Evolutionary conservation across 805 yeast genomes (phyloP).

Genomic region (Novakomyces olei): DNA sequence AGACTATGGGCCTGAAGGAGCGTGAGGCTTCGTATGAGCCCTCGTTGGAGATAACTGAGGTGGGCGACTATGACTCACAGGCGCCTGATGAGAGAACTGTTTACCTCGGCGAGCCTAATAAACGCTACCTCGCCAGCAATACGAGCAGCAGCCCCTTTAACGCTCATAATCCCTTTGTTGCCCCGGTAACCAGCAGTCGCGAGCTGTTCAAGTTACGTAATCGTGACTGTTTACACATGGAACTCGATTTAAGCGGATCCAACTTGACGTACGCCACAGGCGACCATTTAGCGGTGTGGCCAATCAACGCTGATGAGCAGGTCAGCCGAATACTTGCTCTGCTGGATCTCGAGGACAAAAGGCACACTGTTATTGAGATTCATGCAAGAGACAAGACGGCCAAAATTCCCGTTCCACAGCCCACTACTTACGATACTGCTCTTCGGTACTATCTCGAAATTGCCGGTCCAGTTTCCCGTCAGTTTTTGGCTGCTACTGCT

Average conservation of each 20-base stretch:
- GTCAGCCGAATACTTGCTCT: constrained; percentile 42
- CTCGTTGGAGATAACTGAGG: constrained; percentile 16
- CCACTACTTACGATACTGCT: constrained; percentile 75
- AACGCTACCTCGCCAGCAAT: constrained; percentile 25
- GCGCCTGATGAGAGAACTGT: constrained; percentile 25
- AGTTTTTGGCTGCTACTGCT: constrained; percentile 46
- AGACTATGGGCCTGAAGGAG: constrained; percentile 47
- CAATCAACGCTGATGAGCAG: constrained; percentile 63
- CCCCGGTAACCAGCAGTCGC: constrained; percentile 34
- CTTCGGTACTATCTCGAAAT: constrained; percentile 76
- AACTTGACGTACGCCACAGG: constrained; percentile 78
- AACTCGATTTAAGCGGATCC: constrained; percentile 56
- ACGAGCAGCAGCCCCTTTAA: constrained; percentile 49
- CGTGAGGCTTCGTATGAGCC: constrained; percentile 66
- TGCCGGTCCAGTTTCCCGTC: constrained; percentile 84
- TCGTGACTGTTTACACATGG: constrained; percentile 77
- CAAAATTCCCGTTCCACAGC: constrained; percentile 22
- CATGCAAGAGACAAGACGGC: constrained; percentile 38
- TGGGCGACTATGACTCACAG: constrained; percentile 10
- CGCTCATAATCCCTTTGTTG: constrained; percentile 60
- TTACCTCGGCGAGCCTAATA: constrained; percentile 65
- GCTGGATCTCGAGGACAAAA: constrained; percentile 34
- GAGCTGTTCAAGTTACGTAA: constrained; percentile 45
- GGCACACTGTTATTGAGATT: constrained; percentile 36
- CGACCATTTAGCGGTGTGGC: constrained; percentile 89